Evolutionary conservation across 129 eudicot genomes (phyloP).

Genomic region (Heracleum sosnowskyi): DNA sequence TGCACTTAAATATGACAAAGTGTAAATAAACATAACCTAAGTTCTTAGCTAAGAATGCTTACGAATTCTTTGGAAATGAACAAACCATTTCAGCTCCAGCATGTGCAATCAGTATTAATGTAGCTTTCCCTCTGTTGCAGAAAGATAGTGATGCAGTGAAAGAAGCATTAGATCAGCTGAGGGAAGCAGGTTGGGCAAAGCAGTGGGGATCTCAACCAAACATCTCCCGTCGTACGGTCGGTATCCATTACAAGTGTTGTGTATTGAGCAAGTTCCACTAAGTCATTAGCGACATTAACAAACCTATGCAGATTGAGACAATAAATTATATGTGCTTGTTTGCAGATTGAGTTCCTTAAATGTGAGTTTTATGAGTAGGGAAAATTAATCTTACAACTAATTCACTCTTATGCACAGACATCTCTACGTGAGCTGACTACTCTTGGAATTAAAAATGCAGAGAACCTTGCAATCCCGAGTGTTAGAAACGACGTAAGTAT

Average conservation of each 20-base stretch:
- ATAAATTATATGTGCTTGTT: not conserved
- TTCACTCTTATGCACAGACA: constrained; percentile 46
- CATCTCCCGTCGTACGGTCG: constrained; percentile 85
- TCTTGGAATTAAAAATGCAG: constrained; percentile 92
- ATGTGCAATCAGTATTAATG: too few relatives aligned
- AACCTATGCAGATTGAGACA: constrained; percentile 9
- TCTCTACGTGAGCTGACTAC: constrained; percentile 83
- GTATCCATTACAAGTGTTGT: constrained; percentile 34
- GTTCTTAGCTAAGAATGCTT: too few relatives aligned
- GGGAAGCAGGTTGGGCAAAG: constrained; percentile 90
- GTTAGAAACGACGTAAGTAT: constrained; percentile 92
- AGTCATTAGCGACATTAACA: too few relatives aligned
- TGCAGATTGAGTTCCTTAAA: not conserved
- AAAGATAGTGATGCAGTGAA: constrained; percentile 92
- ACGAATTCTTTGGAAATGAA: too few relatives aligned
- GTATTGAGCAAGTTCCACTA: constrained; percentile 10
- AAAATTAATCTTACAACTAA: constrained; percentile 5
- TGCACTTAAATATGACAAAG: too few relatives aligned
- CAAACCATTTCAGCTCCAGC: too few relatives aligned
- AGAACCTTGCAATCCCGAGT: constrained; percentile 94
- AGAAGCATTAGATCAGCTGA: constrained; percentile 81
- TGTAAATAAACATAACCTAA: too few relatives aligned
- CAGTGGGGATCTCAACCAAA: constrained; percentile 98
- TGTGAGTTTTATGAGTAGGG: not conserved
- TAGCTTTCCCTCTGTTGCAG: too few relatives aligned